A percentile compares a stretch with the other conserved stretches of the same genome.
These are phyloP conservation scores for Russula sp. DNA, from an alignment of 768 basidiomycete species.

Conservation along the genomic window DNA sequence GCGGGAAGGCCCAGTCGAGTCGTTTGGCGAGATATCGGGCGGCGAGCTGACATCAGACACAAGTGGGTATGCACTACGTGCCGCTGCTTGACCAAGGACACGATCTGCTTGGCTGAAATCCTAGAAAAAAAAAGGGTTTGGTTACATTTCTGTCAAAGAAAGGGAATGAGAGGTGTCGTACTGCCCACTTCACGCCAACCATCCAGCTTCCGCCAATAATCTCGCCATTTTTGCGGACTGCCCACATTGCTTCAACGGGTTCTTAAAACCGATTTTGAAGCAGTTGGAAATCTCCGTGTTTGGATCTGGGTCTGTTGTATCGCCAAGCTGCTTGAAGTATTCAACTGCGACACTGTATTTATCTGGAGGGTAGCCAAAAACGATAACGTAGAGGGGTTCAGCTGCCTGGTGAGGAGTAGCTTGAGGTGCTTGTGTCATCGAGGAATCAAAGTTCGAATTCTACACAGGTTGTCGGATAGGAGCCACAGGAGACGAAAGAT, in stretches of 20 bases:
- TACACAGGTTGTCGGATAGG: slow-evolving; percentile 28
- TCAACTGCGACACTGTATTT: slow-evolving; percentile 68
- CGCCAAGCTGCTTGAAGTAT: slow-evolving; percentile 72
- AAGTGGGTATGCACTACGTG: slow-evolving; percentile 27
- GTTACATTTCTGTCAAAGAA: background rate
- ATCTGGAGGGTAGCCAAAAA: slow-evolving; percentile 88
- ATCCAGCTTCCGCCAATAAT: slow-evolving; percentile 72
- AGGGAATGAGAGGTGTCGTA: slow-evolving; percentile 43
- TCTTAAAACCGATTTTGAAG: slow-evolving; percentile 73
- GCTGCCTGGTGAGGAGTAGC: slow-evolving; percentile 32
- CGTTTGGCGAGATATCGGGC: slow-evolving; percentile 29
- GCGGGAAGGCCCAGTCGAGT: slow-evolving; percentile 32
- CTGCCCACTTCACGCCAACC: slow-evolving; percentile 85
- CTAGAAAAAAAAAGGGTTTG: slow-evolving; percentile 37
- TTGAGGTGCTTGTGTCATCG: slow-evolving; percentile 29
- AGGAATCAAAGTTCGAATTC: slow-evolving; percentile 44
- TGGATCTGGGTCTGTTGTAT: slow-evolving; percentile 63
- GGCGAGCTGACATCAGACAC: slow-evolving; percentile 29
- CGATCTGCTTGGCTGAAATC: slow-evolving; percentile 59
- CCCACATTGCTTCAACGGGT: slow-evolving; percentile 73
- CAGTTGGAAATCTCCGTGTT: slow-evolving; percentile 72
- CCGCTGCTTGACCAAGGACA: slow-evolving; percentile 43
- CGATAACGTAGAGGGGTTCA: slow-evolving; percentile 61
- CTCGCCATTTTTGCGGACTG: slow-evolving; percentile 81
- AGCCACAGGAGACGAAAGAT: slow-evolving; percentile 9